phyloP scores from a whole-genome alignment of 2,329 filamentous ascomycete genomes.

The Graphilbum fragrans region DNA sequence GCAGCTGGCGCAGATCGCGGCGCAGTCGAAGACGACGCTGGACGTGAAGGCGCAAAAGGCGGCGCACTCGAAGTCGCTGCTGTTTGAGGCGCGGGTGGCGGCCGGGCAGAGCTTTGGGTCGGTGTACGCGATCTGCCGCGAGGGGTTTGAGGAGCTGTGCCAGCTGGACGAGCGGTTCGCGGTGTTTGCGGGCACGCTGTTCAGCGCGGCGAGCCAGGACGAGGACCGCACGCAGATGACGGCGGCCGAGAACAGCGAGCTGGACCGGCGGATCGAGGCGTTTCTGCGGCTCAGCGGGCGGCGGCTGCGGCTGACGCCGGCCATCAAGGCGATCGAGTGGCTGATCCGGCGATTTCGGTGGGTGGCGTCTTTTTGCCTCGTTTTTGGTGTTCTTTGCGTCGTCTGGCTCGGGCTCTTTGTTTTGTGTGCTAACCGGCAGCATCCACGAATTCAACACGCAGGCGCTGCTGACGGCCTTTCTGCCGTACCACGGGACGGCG shows the following conservation, averaged over 20 bases:
- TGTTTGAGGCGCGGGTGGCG: slow-evolving; percentile 80
- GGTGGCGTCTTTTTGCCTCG: slow-evolving; percentile 1
- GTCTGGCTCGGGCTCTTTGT: neutral
- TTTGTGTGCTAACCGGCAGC: slow-evolving; percentile 28
- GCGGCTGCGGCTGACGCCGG: slow-evolving; percentile 70
- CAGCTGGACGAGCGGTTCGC: slow-evolving; percentile 70
- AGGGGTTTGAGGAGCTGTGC: slow-evolving; percentile 87
- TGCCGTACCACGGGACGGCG: slow-evolving; percentile 82
- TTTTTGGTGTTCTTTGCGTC: too few species aligned
- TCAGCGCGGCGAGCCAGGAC: slow-evolving; percentile 84
- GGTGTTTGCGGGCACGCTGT: slow-evolving; percentile 65
- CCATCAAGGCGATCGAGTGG: slow-evolving; percentile 90
- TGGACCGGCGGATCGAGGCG: slow-evolving; percentile 64
- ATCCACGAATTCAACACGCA: slow-evolving; percentile 85
- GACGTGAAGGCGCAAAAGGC: slow-evolving; percentile 88
- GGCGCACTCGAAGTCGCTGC: slow-evolving; percentile 84
- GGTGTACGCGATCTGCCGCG: slow-evolving; percentile 73
- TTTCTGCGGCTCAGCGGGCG: slow-evolving; percentile 74
- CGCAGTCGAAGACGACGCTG: slow-evolving; percentile 78
- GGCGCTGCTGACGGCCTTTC: slow-evolving; percentile 67
- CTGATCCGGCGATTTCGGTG: slow-evolving; percentile 82
- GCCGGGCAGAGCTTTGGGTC: slow-evolving; percentile 82
- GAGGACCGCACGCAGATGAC: slow-evolving; percentile 84
- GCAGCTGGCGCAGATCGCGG: slow-evolving; percentile 87
- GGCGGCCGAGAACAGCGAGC: slow-evolving; percentile 64